A percentile compares a stretch with the other conserved stretches of the same genome.
These are phyloP conservation scores for Rhodotorula sphaerocarpa DNA, from an alignment of 768 basidiomycete genomes.

Conservation along the genomic window DNA sequence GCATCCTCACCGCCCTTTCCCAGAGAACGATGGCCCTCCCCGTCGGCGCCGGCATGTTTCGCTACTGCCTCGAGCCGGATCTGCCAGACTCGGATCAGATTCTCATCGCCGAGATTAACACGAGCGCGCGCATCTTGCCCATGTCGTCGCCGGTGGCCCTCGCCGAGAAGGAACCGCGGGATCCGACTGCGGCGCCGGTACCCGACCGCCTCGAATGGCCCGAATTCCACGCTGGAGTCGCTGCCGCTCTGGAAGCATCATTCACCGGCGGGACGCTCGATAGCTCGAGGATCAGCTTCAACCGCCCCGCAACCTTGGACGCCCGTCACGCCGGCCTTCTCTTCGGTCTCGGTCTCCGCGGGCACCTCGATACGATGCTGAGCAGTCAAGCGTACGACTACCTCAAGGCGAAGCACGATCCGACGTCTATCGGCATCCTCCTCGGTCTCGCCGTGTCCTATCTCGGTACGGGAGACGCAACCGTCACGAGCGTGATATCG, in stretches of 20 bases:
- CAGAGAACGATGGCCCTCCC: constrained; percentile 84
- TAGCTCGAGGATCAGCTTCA: constrained; percentile 88
- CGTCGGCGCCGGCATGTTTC: constrained; percentile 83
- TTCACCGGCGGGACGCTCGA: constrained; percentile 50
- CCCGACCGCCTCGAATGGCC: constrained; percentile 72
- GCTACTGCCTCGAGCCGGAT: constrained; percentile 54
- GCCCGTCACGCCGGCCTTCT: constrained; percentile 95
- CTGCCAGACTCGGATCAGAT: constrained; percentile 41
- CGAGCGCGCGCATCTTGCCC: constrained; percentile 43
- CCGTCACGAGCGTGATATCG: constrained; percentile 81
- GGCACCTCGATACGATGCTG: constrained; percentile 72
- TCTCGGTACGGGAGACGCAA: constrained; percentile 70
- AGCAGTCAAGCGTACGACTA: constrained; percentile 88
- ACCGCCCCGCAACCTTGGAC: constrained; percentile 70
- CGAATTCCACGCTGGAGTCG: constrained; percentile 97
- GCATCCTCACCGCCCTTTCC: constrained; percentile 67
- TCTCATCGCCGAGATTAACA: constrained; percentile 41
- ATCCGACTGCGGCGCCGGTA: not conserved
- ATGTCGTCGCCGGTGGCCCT: constrained; percentile 35
- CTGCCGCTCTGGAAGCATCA: constrained; percentile 67
- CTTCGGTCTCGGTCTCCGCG: constrained; percentile 80
- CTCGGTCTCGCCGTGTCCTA: constrained; percentile 89
- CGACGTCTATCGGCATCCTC: constrained; percentile 85
- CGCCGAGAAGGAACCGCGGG: constrained; percentile 30
- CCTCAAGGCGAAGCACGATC: constrained; percentile 89